Conservation (phyloP, 306 rosid species). For the Quercus robur region DNA sequence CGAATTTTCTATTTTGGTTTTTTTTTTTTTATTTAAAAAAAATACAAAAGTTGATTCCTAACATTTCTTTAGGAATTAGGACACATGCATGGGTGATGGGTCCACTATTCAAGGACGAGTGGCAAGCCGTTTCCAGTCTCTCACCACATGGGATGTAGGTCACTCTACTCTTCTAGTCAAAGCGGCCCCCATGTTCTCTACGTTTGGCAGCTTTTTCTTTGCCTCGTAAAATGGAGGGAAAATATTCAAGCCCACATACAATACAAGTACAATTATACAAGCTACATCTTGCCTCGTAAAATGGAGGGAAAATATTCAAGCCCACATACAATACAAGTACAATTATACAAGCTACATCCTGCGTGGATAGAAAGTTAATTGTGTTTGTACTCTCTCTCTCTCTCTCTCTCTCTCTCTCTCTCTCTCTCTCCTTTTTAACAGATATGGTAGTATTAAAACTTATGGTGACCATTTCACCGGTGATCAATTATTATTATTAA, state of each 20-base stretch:
- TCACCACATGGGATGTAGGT: conserved; percentile 42
- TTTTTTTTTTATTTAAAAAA: not conserved
- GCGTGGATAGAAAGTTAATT: no score
- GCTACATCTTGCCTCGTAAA: not conserved
- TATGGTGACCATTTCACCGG: no score
- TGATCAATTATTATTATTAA: no score
- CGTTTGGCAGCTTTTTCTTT: conserved; percentile 28
- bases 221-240: conserved; percentile 13
- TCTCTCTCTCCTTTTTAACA: no score
- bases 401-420: no score
- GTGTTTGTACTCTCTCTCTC: no score
- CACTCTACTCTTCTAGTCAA: conserved; percentile 43
- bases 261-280: no score
- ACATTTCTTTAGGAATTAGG: not conserved
- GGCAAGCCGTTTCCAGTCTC: conserved; percentile 3
- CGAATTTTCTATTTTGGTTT: not conserved
- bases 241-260: not conserved
- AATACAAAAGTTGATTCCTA: not conserved
- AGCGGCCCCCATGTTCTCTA: conserved; percentile 18
- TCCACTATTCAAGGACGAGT: not conserved
- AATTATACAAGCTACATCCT: no score
- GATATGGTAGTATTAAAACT: no score
- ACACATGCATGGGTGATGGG: not conserved
- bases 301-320: not conserved
- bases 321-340: no score